Evolutionary conservation across 345 rosid species (phyloP), one percentile per base, ranked within the genome.

Genomic region (Arabidopsis suecica): DNA sequence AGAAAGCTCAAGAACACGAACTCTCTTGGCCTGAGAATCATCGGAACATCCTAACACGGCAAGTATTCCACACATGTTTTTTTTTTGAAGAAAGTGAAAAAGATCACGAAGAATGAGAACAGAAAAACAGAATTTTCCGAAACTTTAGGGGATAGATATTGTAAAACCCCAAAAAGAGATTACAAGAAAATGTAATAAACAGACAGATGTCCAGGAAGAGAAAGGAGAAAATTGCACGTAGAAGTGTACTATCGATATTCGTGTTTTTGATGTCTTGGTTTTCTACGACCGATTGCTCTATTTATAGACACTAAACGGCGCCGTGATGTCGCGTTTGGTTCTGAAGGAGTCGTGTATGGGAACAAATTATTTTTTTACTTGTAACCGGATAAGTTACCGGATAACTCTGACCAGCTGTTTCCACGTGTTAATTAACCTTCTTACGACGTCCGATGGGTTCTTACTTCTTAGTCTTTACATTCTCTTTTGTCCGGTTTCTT

Each of bases 1-100:
- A 65, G 99, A 94, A 76, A 94, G 99, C 88, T 94, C 99, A 68
- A 94, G 92, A 5, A 94, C 97, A 44, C 97, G 97, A 72, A 88
- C 95, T 84, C 99, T 86, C 67, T 88, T 92, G 38, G 97, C 92
- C 85, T 87, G 97, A 79, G 97, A 91, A 71, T 91, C 96, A 70
- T 90, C 91, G 36, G 95, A 86, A 74, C 97, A 94, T 67, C 97
- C 98, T 49, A 92, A 85, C 81, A 94, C 91, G 33, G 97, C 98
- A 38, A 94, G 90, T 48, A 94, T 94, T 48, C 98, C 98, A 84
- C 98, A 94, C 98, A 94, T 94, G 61, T 53, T 44, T 16, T 16
- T 16, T 40, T 40, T 47, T 41, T 40, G 28, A 3, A 36, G 7
- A 2, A 37, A 68, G 41, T 42, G 55, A 55, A 61, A 28, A 5